Evolutionary conservation across 208 protist genomes (phyloP).

Genomic region (Wallacemonas rigidus): DNA sequence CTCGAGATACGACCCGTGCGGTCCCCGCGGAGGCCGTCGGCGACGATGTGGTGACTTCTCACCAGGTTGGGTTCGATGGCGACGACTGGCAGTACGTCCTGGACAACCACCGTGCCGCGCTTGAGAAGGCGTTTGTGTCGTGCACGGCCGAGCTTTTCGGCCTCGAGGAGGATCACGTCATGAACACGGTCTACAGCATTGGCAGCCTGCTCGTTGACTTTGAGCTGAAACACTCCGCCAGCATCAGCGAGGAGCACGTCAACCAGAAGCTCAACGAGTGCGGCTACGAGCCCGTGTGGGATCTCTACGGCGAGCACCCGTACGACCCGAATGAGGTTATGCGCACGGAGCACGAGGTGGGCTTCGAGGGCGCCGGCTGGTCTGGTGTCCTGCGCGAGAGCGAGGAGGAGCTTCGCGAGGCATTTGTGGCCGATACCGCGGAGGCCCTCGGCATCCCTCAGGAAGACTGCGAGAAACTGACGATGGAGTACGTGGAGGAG

Average conservation of each 20-base stretch:
- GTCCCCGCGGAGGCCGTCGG: background rate
- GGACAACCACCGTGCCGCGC: slow-evolving; percentile 20
- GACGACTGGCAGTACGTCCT: slow-evolving; percentile 50
- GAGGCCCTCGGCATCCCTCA: slow-evolving; percentile 19
- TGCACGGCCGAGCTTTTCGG: slow-evolving; percentile 23
- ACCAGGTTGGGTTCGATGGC: slow-evolving; percentile 73
- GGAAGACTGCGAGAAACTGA: slow-evolving; percentile 23
- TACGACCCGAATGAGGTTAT: slow-evolving; percentile 21
- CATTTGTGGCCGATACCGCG: slow-evolving; percentile 33
- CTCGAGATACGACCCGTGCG: background rate
- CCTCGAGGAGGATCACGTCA: slow-evolving; percentile 23
- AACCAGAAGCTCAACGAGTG: slow-evolving; percentile 23
- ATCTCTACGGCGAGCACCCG: slow-evolving; percentile 22
- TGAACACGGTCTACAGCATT: slow-evolving; percentile 16
- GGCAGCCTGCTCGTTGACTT: slow-evolving; percentile 27
- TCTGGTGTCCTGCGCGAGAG: slow-evolving; percentile 17
- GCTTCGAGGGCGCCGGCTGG: slow-evolving; percentile 27
- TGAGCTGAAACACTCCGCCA: slow-evolving; percentile 19
- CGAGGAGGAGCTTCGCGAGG: slow-evolving; percentile 20
- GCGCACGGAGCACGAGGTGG: slow-evolving; percentile 26
- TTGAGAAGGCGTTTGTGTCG: slow-evolving; percentile 22
- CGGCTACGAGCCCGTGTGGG: slow-evolving; percentile 22
- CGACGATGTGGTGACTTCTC: slow-evolving; percentile 29
- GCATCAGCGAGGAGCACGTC: slow-evolving; percentile 17
- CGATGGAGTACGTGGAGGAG: slow-evolving; percentile 5